phyloP scores from a whole-genome alignment of 2,329 filamentous ascomycete genomes.

The Aspergillus glaucus region DNA sequence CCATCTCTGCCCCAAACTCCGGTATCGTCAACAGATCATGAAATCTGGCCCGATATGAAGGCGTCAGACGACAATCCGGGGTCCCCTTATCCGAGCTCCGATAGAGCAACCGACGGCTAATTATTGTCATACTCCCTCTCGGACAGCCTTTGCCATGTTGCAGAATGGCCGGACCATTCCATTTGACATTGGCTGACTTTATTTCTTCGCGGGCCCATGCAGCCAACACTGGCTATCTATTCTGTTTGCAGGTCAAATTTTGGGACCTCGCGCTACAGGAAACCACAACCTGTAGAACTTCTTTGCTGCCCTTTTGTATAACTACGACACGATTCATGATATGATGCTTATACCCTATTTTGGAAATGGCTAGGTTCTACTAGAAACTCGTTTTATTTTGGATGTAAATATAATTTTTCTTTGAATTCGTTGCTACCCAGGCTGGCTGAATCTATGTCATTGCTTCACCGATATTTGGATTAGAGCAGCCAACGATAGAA shows the following conservation, averaged over 20 bases:
- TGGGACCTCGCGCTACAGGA: neutral
- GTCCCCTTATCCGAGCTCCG: neutral
- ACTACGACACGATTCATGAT: constrained; percentile 9
- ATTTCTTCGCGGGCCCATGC: neutral
- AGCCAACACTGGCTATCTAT: neutral
- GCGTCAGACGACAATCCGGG: neutral
- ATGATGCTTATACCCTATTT: constrained; percentile 7
- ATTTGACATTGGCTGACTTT: neutral
- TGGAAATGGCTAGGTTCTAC: neutral
- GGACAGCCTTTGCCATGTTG: neutral
- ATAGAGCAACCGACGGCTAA: neutral
- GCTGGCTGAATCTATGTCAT: neutral
- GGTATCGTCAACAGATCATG: constrained; percentile 1
- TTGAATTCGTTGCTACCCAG: neutral
- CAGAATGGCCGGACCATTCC: neutral
- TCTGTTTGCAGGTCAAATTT: constrained; percentile 7
- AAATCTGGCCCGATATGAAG: neutral
- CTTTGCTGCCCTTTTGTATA: constrained; percentile 4
- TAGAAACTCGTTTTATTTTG: neutral
- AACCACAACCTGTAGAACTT: neutral
- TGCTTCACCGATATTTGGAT: no score
- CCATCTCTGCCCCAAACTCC: constrained; percentile 24
- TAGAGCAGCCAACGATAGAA: no score
- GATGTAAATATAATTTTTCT: neutral
- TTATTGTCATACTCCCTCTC: neutral